Percentiles rank a stretch among this genome's conserved stretches.
These are phyloP conservation scores for Vicia faba DNA, from an alignment of 306 rosid genomes.

Conservation along the genomic window DNA sequence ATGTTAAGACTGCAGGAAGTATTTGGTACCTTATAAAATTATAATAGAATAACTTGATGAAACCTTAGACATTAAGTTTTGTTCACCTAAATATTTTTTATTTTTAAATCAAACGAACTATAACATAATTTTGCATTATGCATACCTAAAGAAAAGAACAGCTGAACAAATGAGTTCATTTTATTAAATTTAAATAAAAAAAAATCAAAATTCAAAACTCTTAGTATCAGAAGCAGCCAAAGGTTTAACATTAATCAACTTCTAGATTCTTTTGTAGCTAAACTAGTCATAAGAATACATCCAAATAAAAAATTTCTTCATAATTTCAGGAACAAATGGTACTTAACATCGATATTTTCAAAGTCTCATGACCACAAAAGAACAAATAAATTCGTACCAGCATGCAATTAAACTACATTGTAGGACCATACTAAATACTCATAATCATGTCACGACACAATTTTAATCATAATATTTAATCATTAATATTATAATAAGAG, in stretches of 20 bases:
- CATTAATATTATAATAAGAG: slow-evolving; percentile 12
- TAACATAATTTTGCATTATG: neutral
- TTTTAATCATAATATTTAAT: slow-evolving; percentile 35
- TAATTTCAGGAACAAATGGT: slow-evolving; percentile 8
- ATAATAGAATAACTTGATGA: no score
- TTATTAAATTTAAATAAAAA: no score
- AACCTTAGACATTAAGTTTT: no score
- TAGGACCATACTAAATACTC: neutral
- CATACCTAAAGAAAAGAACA: neutral
- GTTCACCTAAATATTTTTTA: no score
- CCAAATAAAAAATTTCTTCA: neutral
- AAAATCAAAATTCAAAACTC: no score
- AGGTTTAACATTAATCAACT: no score
- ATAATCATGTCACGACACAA: slow-evolving; percentile 8
- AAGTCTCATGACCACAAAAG: slow-evolving; percentile 34
- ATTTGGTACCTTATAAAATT: no score
- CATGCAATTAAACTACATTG: slow-evolving; percentile 25
- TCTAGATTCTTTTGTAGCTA: neutral
- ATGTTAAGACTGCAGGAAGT: no score
- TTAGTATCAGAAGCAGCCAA: no score
- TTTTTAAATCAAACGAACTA: no score
- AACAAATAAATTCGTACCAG: slow-evolving; percentile 19
- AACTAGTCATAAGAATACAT: neutral
- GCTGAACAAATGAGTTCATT: neutral
- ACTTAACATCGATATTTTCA: slow-evolving; percentile 28